A percentile compares a stretch with the other conserved stretches of the same genome.
These are phyloP conservation scores for Hygrophoropsis aurantiaca DNA, from an alignment of 768 basidiomycete genomes.

Conservation along the genomic window DNA sequence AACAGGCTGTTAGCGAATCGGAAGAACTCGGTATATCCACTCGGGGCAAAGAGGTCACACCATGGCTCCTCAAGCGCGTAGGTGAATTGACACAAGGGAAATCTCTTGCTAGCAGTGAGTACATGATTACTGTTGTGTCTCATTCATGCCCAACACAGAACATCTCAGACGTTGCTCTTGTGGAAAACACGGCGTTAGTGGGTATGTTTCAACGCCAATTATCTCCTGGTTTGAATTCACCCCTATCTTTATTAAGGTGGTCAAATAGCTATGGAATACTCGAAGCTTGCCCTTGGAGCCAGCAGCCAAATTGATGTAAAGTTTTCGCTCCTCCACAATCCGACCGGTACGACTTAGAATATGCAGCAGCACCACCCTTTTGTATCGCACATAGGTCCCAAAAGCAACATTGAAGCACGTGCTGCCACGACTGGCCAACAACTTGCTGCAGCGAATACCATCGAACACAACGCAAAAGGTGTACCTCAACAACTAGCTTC, in stretches of 20 bases:
- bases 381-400: no score
- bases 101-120: slow-evolving; percentile 72
- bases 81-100: slow-evolving; percentile 75
- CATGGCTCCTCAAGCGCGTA: slow-evolving; percentile 88
- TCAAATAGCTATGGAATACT: slow-evolving; percentile 76
- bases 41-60: slow-evolving; percentile 89
- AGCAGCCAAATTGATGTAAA: slow-evolving; percentile 18
- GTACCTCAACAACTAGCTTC: slow-evolving; percentile 28
- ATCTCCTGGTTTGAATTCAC: not conserved
- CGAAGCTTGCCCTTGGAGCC: slow-evolving; percentile 41
- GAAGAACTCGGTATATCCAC: slow-evolving; percentile 76
- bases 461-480: no score
- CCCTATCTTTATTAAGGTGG: slow-evolving; percentile 50
- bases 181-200: slow-evolving; percentile 84
- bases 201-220: slow-evolving; percentile 50
- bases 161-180: slow-evolving; percentile 74
- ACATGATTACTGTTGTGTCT: not conserved
- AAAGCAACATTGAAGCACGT: no score
- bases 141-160: slow-evolving; percentile 1
- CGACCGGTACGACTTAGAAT: not conserved
- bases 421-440: no score
- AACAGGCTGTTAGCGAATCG: slow-evolving; percentile 83
- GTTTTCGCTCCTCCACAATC: not conserved
- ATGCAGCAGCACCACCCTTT: no score
- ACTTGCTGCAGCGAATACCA: no score